Evolutionary conservation across 306 rosid genomes (phyloP).

Genomic region (Oxytropis ochrocephala): DNA sequence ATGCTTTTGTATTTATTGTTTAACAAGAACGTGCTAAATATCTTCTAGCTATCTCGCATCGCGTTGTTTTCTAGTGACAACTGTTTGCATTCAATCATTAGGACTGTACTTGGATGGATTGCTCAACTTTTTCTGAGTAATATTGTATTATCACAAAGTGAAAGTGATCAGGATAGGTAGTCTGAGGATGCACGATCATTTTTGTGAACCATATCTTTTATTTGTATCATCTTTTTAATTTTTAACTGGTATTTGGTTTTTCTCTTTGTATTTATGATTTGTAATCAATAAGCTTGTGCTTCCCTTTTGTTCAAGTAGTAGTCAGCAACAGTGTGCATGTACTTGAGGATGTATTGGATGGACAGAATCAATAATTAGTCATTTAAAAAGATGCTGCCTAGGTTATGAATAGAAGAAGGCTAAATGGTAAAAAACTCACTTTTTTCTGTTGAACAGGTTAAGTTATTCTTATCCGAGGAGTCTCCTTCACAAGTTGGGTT

Average conservation of each 20-base stretch:
- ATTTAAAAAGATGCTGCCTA: background rate
- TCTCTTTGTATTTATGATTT: background rate
- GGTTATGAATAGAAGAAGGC: background rate
- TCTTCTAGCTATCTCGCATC: background rate
- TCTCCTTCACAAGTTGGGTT: conserved; percentile 76
- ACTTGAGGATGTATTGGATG: background rate
- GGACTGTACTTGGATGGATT: background rate
- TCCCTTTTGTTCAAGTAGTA: background rate
- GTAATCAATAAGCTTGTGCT: background rate
- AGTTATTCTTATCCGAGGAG: conserved; percentile 72
- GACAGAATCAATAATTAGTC: background rate
- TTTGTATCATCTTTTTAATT: background rate
- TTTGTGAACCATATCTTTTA: background rate
- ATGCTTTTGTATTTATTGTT: background rate
- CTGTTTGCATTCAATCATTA: background rate
- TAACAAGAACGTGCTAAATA: background rate
- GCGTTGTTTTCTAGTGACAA: conserved; percentile 1
- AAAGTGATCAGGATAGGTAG: background rate
- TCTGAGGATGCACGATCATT: background rate
- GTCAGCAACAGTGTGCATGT: background rate
- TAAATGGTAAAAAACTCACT: background rate
- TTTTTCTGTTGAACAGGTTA: conserved; percentile 45
- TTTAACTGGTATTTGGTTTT: background rate
- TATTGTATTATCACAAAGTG: background rate
- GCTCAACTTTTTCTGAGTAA: background rate